These are phyloP conservation scores for Cyberlindnera maclurae DNA, from an alignment of 805 yeast genomes.

Conservation along the genomic window DNA sequence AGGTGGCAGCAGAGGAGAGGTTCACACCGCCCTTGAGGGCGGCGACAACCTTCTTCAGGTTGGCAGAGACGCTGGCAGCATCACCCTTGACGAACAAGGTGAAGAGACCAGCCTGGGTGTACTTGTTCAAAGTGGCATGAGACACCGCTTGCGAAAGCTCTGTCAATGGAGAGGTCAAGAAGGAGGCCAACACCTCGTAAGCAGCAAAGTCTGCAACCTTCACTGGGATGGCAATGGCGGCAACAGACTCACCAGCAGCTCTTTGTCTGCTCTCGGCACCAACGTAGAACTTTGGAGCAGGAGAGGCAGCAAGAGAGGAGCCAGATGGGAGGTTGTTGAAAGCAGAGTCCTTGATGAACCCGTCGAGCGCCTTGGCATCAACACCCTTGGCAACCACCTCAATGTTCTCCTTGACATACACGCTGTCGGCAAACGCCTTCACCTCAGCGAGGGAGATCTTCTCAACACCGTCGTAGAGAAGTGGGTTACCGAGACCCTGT, in stretches of 20 bases:
- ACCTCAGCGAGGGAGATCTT: conserved; percentile 58
- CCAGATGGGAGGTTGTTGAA: conserved; percentile 61
- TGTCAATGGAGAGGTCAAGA: conserved; percentile 53
- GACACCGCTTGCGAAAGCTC: conserved; percentile 47
- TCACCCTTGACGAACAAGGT: conserved; percentile 57
- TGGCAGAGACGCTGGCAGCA: conserved; percentile 50
- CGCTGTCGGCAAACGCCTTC: conserved; percentile 55
- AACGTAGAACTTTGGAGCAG: conserved; percentile 39
- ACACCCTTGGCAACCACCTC: conserved; percentile 71
- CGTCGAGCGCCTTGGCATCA: conserved; percentile 57
- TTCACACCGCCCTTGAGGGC: conserved; percentile 46
- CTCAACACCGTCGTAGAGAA: conserved; percentile 62
- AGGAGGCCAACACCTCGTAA: conserved; percentile 65
- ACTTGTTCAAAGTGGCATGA: conserved; percentile 47
- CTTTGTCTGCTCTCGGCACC: conserved; percentile 70
- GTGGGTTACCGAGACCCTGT: conserved; percentile 80
- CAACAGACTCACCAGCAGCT: conserved; percentile 58
- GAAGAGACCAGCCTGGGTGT: conserved; percentile 78
- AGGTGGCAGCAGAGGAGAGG: conserved; percentile 52
- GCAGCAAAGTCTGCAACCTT: conserved; percentile 54
- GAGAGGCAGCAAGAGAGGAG: conserved; percentile 33
- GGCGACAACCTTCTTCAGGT: conserved; percentile 54
- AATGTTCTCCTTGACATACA: conserved; percentile 64
- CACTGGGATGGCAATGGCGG: conserved; percentile 78
- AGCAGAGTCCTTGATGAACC: conserved; percentile 60